A percentile compares a stretch with the other conserved stretches of the same genome.
phyloP scores from a whole-genome alignment of 2,329 filamentous ascomycete species.

The Talaromyces sp. region DNA sequence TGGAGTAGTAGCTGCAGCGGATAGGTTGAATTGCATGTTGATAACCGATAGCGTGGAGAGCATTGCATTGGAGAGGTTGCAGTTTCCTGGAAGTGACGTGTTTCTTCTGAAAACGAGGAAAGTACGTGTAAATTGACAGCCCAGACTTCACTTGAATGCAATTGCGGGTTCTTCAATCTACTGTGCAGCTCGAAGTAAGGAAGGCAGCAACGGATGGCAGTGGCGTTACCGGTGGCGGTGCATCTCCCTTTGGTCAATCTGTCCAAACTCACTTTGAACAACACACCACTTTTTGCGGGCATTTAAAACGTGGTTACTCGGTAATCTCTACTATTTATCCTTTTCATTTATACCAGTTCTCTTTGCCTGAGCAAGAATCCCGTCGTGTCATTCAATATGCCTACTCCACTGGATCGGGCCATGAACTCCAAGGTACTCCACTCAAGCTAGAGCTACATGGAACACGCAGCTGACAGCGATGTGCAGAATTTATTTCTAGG shows the following conservation, averaged over 20 bases:
- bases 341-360: neutral
- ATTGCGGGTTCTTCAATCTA: neutral
- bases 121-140: neutral
- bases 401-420: conserved; percentile 68
- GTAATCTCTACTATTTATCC: neutral
- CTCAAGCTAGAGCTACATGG: conserved; percentile 1
- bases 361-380: neutral
- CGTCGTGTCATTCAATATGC: conserved; percentile 53
- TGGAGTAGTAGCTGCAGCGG: neutral
- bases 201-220: conserved; percentile 6
- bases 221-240: conserved; percentile 19
- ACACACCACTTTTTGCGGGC: neutral
- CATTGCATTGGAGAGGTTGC: neutral
- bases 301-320: neutral
- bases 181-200: neutral
- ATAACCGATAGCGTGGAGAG: neutral
- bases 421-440: conserved; percentile 68
- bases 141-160: too few species aligned
- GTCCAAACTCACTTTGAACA: conserved; percentile 9
- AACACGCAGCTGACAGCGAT: conserved; percentile 21
- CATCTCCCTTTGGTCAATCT: conserved; percentile 6
- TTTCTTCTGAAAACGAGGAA: neutral
- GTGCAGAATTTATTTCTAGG: conserved; percentile 69
- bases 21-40: neutral
- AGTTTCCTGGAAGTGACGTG: neutral